Conservation (phyloP, 1,284 basidiomycete species). For the Irpex sp. region DNA sequence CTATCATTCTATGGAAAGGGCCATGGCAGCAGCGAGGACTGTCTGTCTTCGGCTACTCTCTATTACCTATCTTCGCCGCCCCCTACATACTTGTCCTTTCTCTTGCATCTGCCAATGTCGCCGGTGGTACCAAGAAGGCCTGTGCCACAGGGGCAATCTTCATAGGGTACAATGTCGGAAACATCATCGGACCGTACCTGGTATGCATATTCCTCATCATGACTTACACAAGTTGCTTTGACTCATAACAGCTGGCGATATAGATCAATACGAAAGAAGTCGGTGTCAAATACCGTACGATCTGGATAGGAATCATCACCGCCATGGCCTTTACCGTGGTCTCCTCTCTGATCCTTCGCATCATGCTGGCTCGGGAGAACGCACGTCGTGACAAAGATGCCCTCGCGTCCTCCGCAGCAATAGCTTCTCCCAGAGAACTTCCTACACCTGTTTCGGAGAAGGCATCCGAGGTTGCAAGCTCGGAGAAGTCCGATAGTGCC, state of each 20-base stretch:
- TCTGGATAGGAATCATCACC: conserved; percentile 10
- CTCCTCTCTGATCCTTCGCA: conserved; percentile 4
- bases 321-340: conserved; percentile 11
- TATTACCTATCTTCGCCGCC: conserved; percentile 11
- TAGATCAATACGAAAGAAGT: conserved; percentile 11
- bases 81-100: conserved; percentile 10
- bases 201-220: not conserved
- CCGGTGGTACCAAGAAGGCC: conserved; percentile 13
- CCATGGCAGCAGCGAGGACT: conserved; percentile 11
- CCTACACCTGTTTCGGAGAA: not conserved
- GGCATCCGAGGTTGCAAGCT: not conserved
- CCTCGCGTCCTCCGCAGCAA: not conserved
- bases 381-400: conserved; percentile 6
- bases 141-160: conserved; percentile 13
- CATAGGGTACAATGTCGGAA: conserved; percentile 14
- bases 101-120: conserved; percentile 6
- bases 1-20: conserved; percentile 12
- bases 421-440: not conserved
- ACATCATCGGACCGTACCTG: conserved; percentile 13
- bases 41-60: conserved; percentile 11
- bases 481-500: not conserved
- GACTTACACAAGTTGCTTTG: not conserved
- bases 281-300: conserved; percentile 10
- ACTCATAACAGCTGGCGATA: not conserved
- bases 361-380: conserved; percentile 10